Percentiles rank a stretch among this genome's conserved stretches.
phyloP scores from a whole-genome alignment of 2,329 filamentous ascomycete species.

The Verticillium klebahnii region DNA sequence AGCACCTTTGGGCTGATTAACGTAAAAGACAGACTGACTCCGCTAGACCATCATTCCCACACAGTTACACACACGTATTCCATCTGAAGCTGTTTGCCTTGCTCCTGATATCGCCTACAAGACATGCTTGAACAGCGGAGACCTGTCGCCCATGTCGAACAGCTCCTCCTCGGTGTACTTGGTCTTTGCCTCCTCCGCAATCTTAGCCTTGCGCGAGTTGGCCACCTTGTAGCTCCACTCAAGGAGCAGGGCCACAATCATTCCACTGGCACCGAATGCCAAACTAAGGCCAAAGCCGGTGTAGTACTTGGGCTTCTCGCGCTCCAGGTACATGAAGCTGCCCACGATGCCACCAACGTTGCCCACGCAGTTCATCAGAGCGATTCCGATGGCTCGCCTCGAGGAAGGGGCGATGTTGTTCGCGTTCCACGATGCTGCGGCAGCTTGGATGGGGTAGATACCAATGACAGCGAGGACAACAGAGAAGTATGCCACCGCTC shows the following conservation, averaged over 20 bases:
- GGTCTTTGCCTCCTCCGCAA: slow-evolving; percentile 15
- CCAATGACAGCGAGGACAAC: slow-evolving; percentile 11
- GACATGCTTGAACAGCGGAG: slow-evolving; percentile 16
- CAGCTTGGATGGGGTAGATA: slow-evolving; percentile 13
- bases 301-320: slow-evolving; percentile 43
- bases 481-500: slow-evolving; percentile 9
- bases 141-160: slow-evolving; percentile 24
- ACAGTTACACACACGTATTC: background rate
- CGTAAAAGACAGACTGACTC: no score
- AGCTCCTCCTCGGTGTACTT: slow-evolving; percentile 25
- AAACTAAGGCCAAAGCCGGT: slow-evolving; percentile 28
- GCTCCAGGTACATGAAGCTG: slow-evolving; percentile 21
- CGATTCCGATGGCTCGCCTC: slow-evolving; percentile 19
- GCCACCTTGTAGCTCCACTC: slow-evolving; percentile 22
- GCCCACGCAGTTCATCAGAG: slow-evolving; percentile 22
- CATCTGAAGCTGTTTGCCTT: background rate
- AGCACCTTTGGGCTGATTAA: no score
- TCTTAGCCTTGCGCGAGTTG: slow-evolving; percentile 19
- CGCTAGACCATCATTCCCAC: no score
- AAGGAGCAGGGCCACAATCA: slow-evolving; percentile 22
- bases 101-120: background rate
- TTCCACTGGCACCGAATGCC: slow-evolving; percentile 22
- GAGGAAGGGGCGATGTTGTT: slow-evolving; percentile 21
- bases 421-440: slow-evolving; percentile 11
- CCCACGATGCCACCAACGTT: slow-evolving; percentile 23